Conservation (phyloP, 2,329 filamentous ascomycete species). For the Cladosporium cucumerinum region DNA sequence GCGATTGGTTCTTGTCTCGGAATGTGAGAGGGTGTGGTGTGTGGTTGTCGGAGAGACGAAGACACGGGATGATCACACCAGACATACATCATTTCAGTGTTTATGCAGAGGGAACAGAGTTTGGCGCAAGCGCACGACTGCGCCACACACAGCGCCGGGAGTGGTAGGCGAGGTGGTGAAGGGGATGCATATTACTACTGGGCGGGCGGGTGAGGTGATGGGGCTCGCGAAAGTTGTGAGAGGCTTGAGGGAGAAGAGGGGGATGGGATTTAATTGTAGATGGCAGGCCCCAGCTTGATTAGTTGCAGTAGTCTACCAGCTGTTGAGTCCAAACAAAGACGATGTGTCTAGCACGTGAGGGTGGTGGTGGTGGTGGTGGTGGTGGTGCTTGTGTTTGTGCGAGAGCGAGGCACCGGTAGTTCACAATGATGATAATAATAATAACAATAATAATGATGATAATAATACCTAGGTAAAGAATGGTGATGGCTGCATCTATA, state of each 20-base stretch:
- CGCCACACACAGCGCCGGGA: background rate
- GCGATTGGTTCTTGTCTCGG: background rate
- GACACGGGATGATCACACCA: background rate
- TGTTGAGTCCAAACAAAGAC: background rate
- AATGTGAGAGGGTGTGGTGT: background rate
- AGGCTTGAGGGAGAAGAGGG: too few species aligned
- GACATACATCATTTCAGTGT: background rate
- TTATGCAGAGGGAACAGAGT: background rate
- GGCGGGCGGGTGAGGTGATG: slow-evolving; percentile 1
- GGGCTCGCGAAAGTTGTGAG: background rate
- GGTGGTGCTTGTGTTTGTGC: background rate
- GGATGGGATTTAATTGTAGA: background rate
- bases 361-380: too few species aligned
- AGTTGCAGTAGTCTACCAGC: background rate
- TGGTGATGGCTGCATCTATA: background rate
- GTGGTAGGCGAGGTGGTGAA: background rate
- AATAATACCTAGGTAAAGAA: background rate
- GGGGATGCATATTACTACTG: background rate
- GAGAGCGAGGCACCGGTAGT: background rate
- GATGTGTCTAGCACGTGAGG: slow-evolving; percentile 1
- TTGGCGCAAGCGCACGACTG: background rate
- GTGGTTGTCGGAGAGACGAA: slow-evolving; percentile 9
- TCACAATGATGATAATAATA: too few species aligned
- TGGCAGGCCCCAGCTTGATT: background rate
- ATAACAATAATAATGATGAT: too few species aligned